These are phyloP conservation scores for Clarkia xantiana DNA, from an alignment of 345 rosid species.

Conservation along the genomic window DNA sequence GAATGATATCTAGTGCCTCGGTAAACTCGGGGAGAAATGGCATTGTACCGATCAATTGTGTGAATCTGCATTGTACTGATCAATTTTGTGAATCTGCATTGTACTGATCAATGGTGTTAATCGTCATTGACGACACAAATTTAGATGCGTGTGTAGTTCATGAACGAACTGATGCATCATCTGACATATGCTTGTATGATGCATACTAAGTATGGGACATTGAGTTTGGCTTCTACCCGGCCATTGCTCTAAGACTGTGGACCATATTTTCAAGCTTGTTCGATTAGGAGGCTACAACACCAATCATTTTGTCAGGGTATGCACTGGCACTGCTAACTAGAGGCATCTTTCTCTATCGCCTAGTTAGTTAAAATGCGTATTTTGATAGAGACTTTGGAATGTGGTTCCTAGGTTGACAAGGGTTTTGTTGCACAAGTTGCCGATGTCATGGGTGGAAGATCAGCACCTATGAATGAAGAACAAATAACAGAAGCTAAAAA, in stretches of 20 bases:
- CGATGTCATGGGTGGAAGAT: slow-evolving; percentile 63
- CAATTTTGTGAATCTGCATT: too few species aligned
- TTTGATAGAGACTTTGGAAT: background rate
- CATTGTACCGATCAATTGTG: too few species aligned
- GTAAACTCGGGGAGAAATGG: too few species aligned
- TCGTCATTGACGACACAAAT: background rate
- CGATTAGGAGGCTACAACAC: slow-evolving; percentile 85
- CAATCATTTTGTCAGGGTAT: slow-evolving; percentile 90
- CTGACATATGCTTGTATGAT: background rate
- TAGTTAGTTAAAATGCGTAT: too few species aligned
- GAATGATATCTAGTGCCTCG: too few species aligned
- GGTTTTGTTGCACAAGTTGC: slow-evolving; percentile 99
- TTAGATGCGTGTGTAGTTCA: background rate
- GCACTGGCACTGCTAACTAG: background rate
- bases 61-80: too few species aligned
- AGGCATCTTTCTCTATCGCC: too few species aligned
- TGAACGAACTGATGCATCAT: background rate
- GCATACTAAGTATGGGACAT: slow-evolving; percentile 75
- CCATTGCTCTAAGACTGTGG: slow-evolving; percentile 79
- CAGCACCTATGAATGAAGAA: slow-evolving; percentile 79
- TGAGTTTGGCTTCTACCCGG: slow-evolving; percentile 79
- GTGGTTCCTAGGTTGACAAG: slow-evolving; percentile 51
- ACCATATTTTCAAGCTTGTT: slow-evolving; percentile 86
- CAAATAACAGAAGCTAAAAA: slow-evolving; percentile 65
- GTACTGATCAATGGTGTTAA: too few species aligned